Evolutionary conservation across 306 rosid species (phyloP).

Genomic region (Spatholobus suberectus): DNA sequence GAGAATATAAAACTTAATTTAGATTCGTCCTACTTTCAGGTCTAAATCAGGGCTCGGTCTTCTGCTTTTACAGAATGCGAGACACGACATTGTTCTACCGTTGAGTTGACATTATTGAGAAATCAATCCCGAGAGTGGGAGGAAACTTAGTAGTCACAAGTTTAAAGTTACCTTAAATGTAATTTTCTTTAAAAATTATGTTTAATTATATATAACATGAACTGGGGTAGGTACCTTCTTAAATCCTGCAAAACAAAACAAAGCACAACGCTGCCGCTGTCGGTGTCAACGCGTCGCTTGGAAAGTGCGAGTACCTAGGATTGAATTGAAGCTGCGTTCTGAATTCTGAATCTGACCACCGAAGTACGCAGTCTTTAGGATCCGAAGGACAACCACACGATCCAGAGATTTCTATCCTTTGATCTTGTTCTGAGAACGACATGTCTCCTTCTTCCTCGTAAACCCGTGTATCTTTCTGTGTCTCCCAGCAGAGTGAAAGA

Average conservation of each 20-base stretch:
- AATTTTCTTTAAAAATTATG: no score
- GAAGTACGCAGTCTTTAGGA: not conserved
- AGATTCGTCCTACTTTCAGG: no score
- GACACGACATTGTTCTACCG: no score
- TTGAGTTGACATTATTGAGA: no score
- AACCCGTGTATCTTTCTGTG: not conserved
- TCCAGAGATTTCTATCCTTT: not conserved
- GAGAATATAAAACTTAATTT: no score
- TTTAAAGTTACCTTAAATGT: no score
- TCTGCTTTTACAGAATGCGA: no score
- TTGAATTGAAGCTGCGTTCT: constrained; percentile 1
- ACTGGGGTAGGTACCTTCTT: not conserved
- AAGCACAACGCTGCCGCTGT: not conserved
- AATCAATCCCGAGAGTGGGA: no score
- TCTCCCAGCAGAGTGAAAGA: not conserved
- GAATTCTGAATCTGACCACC: not conserved
- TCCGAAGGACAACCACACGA: not conserved
- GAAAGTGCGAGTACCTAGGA: constrained; percentile 13
- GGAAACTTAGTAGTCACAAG: no score
- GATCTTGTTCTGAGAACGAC: not conserved
- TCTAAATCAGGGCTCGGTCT: no score
- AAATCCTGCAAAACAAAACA: not conserved
- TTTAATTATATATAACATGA: not conserved
- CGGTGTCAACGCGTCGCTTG: constrained; percentile 6
- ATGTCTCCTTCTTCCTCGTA: constrained; percentile 27